A percentile compares a stretch with the other conserved stretches of the same genome.
Conservation (phyloP, 371 early-diverging fungal species). For the Mucor ambiguus region DNA sequence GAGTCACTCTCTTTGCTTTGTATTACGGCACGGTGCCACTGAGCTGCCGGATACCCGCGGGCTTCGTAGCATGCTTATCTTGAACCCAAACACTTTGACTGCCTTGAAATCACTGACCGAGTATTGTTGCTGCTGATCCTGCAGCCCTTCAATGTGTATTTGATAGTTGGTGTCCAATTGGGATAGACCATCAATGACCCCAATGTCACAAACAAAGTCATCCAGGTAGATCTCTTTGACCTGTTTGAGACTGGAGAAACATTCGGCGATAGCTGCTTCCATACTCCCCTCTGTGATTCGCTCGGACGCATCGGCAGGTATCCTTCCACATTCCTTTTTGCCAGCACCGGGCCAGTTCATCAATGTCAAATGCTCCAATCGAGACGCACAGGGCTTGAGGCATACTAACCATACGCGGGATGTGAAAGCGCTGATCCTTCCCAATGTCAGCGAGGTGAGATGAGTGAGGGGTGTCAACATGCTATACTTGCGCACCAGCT, state of each 20-base stretch:
- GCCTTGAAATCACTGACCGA: neutral
- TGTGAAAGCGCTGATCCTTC: conserved; percentile 30
- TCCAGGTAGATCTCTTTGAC: conserved; percentile 11
- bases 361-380: conserved; percentile 21
- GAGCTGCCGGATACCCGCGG: neutral
- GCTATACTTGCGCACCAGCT: conserved; percentile 9
- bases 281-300: conserved; percentile 7
- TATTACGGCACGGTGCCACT: neutral
- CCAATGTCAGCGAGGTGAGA: conserved; percentile 16
- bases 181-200: conserved; percentile 3
- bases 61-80: neutral
- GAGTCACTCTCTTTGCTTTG: neutral
- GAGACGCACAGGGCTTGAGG: conserved; percentile 22
- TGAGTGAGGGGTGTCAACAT: neutral
- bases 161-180: neutral
- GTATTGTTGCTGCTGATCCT: neutral
- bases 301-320: neutral
- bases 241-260: conserved; percentile 5
- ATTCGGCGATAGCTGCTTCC: conserved; percentile 15
- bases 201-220: conserved; percentile 16
- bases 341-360: conserved; percentile 17
- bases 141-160: neutral
- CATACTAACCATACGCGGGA: conserved; percentile 34
- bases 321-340: neutral
- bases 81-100: neutral